These are phyloP conservation scores for Acanthamoeba castellanii DNA, from an alignment of 208 protist species.

Conservation along the genomic window DNA sequence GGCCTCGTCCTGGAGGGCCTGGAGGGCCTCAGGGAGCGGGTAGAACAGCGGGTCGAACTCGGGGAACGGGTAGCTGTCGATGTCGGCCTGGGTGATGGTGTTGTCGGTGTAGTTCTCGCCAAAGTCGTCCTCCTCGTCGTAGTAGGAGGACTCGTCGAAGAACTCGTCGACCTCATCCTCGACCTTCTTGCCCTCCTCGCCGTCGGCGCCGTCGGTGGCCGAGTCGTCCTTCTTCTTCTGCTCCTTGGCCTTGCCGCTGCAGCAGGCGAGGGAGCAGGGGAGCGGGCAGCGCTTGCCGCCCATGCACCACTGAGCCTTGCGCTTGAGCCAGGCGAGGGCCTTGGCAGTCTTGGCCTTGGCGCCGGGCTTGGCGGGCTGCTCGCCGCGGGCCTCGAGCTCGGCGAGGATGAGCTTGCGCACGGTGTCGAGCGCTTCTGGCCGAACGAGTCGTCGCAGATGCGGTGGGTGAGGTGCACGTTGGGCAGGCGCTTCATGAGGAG, in stretches of 20 bases:
- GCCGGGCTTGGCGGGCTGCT: not conserved
- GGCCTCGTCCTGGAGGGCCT: slow-evolving; percentile 37
- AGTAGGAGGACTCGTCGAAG: not conserved
- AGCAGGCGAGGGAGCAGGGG: slow-evolving; percentile 20
- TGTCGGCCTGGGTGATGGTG: slow-evolving; percentile 41
- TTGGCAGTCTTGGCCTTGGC: not conserved
- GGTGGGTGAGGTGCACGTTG: slow-evolving; percentile 50
- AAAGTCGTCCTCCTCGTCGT: slow-evolving; percentile 48
- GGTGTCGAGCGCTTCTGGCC: slow-evolving; percentile 41
- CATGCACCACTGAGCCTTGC: slow-evolving; percentile 62
- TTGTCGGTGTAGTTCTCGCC: slow-evolving; percentile 43
- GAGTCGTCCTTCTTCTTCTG: not conserved
- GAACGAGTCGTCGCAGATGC: slow-evolving; percentile 69
- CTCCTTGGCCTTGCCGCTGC: slow-evolving; percentile 33
- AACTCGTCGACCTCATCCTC: not conserved
- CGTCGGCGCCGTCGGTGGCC: not conserved
- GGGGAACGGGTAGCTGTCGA: slow-evolving; percentile 58
- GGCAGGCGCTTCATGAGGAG: slow-evolving; percentile 49
- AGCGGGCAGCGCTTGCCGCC: slow-evolving; percentile 38
- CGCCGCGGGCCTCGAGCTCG: slow-evolving; percentile 42
- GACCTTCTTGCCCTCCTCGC: not conserved
- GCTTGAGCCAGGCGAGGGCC: slow-evolving; percentile 54
- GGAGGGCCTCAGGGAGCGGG: slow-evolving; percentile 44
- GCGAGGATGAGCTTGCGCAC: slow-evolving; percentile 9
- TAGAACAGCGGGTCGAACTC: slow-evolving; percentile 66